Conservation (phyloP, 495 filamentous ascomycete species). For the Penicillium maclennaniae region DNA sequence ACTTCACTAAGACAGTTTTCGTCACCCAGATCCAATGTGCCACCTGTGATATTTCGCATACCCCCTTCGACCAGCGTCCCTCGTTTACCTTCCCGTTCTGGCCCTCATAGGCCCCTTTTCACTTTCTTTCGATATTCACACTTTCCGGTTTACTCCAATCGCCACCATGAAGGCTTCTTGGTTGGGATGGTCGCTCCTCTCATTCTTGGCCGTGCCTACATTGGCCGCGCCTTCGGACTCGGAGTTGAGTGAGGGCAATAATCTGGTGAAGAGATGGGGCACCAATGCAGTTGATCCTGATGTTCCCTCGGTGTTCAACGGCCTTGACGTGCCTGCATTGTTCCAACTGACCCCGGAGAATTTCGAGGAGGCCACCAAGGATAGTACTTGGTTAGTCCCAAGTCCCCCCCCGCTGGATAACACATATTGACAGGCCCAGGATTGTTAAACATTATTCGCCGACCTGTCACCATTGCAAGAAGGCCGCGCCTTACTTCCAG, state of each 20-base stretch:
- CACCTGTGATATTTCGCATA: constrained; percentile 31
- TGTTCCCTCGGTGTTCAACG: constrained; percentile 69
- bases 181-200: constrained; percentile 42
- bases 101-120: constrained; percentile 12
- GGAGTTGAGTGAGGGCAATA: constrained; percentile 15
- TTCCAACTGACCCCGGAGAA: constrained; percentile 55
- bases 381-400: constrained; percentile 58
- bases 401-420: not conserved
- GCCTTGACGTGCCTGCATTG: constrained; percentile 69
- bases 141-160: constrained; percentile 12
- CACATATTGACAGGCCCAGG: constrained; percentile 34
- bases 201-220: constrained; percentile 44
- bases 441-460: constrained; percentile 76
- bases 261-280: constrained; percentile 26
- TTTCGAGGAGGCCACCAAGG: constrained; percentile 54
- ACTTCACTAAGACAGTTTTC: constrained; percentile 13
- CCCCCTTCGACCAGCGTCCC: constrained; percentile 22
- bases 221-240: constrained; percentile 30
- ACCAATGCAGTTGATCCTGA: constrained; percentile 18
- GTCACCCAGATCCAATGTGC: constrained; percentile 33
- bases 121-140: constrained; percentile 11
- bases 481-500: constrained; percentile 81
- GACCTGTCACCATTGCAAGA: constrained; percentile 74
- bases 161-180: constrained; percentile 40
- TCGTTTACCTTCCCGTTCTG: constrained; percentile 15